Evolutionary conservation across 2,329 filamentous ascomycete species (phyloP).

Genomic region (Trichothecium sympodiale): DNA sequence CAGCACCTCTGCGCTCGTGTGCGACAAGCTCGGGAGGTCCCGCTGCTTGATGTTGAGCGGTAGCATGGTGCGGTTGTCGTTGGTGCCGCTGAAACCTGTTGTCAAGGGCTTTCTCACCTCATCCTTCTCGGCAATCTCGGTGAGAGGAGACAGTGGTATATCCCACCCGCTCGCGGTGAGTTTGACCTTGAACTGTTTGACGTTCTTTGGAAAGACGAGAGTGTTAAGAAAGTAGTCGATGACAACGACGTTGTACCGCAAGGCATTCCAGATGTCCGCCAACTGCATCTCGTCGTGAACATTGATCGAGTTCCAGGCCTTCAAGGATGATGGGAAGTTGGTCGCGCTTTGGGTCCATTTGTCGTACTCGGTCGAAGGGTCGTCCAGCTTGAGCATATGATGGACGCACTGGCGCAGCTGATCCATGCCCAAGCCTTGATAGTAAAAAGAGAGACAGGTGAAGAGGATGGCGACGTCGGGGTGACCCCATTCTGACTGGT

Average conservation of each 20-base stretch:
- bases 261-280: conserved; percentile 33
- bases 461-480: conserved; percentile 54
- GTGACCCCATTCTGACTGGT: conserved; percentile 56
- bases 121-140: not conserved
- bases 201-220: conserved; percentile 54
- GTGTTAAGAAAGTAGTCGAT: conserved; percentile 52
- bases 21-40: conserved; percentile 41
- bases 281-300: conserved; percentile 43
- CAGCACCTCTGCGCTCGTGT: conserved; percentile 55
- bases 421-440: conserved; percentile 36
- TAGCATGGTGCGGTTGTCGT: conserved; percentile 49
- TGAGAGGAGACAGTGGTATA: conserved; percentile 34
- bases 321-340: conserved; percentile 31
- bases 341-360: conserved; percentile 29
- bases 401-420: conserved; percentile 40
- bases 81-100: conserved; percentile 63
- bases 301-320: conserved; percentile 47
- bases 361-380: conserved; percentile 45
- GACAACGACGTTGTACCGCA: conserved; percentile 36
- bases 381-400: conserved; percentile 41
- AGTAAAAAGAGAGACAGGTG: conserved; percentile 58
- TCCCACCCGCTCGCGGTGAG: conserved; percentile 59
- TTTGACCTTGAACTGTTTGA: conserved; percentile 53
- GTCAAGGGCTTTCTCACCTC: conserved; percentile 25
- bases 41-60: conserved; percentile 50